Base-by-base conservation (phyloP, 306 rosid species). In the Medicago arabica region DNA sequence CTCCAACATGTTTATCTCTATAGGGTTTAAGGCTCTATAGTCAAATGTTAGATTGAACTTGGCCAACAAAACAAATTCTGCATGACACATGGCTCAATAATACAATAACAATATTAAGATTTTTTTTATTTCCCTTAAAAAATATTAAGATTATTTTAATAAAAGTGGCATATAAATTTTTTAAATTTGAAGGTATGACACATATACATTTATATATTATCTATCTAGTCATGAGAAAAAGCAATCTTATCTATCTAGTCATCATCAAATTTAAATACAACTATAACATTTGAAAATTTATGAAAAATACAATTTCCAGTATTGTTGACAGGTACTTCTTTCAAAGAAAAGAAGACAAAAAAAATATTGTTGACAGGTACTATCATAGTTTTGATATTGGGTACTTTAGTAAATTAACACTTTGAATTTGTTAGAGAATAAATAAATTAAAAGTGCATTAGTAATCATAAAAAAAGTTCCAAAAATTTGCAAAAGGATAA, bases 41-140 rank as follows among this genome's bases (percentile, higher is more conserved):
- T 83, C 80, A 74, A 78, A 69, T 68, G 74, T 69, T 74, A 59
- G 80, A 57, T 78, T 72, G 40, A 47, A 41, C 58, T 74, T 15
- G 80, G 59, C 86, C 85, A 83, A 69, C 83, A 78, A 83, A 83
- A 68, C 83, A 78, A 83, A 83, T 72, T 65, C 3, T 63, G 17
- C 8, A 15, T 82, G n/a, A 15, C 16, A 62, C 41, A 41, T 2
- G 9, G 18, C 60, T 41, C 47, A 80, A 18, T 16, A 60, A 11
- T 40, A 71, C 25, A 7, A 14, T 17, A 19, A 39, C 10, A 39
- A 18, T 62, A 31, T 63, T 7, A n/a, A 15, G 8, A 16, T 2
- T 36, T 36, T n/a, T 9, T 34, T 34, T 34, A 28, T 28, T 28
- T 25, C 28, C 28, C 28, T 25, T 1, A 25, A 25, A 25, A 25